Evolutionary conservation across 202 grass and related monocot species (phyloP).

Genomic region (Panicum virgatum): DNA sequence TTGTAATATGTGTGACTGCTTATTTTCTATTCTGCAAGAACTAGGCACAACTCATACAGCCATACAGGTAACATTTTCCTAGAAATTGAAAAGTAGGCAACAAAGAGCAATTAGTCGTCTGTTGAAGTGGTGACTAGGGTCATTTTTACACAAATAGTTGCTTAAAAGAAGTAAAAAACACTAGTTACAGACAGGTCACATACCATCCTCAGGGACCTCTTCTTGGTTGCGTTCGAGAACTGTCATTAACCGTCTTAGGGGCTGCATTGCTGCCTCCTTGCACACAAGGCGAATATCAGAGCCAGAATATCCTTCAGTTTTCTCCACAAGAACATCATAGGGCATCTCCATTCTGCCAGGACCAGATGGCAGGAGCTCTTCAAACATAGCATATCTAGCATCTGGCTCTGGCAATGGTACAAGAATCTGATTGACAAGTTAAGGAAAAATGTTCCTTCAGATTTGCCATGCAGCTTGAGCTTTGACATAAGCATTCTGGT

Average conservation of each 20-base stretch:
- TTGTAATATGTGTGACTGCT: background rate
- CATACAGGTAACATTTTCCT: background rate
- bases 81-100: conserved; percentile 20
- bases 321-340: conserved; percentile 71
- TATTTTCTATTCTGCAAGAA: conserved; percentile 12
- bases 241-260: conserved; percentile 76
- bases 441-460: conserved; percentile 16
- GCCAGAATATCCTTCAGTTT: conserved; percentile 88
- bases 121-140: too few relatives aligned
- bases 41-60: background rate
- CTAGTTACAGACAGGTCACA: conserved; percentile 37
- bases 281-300: conserved; percentile 92
- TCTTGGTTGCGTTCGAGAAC: conserved; percentile 64
- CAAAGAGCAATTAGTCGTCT: background rate
- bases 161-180: conserved; percentile 4
- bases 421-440: conserved; percentile 74
- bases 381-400: conserved; percentile 85
- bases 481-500: conserved; percentile 1
- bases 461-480: background rate
- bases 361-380: conserved; percentile 72
- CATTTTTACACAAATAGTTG: background rate
- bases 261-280: conserved; percentile 97
- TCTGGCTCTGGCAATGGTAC: conserved; percentile 89
- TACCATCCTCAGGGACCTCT: conserved; percentile 66
- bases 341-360: conserved; percentile 54